Conservation (phyloP, 2,329 filamentous ascomycete species). For the Alternaria ventricosa region DNA sequence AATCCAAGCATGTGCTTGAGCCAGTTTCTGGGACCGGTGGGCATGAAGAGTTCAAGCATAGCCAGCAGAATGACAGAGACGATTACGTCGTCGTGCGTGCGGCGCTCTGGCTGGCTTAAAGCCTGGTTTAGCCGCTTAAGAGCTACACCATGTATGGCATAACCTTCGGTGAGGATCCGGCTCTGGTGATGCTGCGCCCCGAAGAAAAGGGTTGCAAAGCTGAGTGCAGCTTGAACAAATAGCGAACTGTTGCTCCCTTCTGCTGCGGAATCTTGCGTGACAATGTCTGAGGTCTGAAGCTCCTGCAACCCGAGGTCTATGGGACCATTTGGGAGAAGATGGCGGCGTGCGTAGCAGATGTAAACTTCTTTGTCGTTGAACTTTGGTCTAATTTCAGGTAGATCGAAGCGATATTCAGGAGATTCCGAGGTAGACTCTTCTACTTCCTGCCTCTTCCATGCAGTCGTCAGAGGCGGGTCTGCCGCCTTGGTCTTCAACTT, state of each 20-base stretch:
- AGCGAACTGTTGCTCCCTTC: conserved; percentile 10
- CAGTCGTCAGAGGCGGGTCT: neutral
- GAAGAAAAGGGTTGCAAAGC: conserved; percentile 36
- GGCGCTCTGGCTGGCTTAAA: conserved; percentile 27
- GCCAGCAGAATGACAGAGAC: conserved; percentile 32
- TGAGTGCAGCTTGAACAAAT: conserved; percentile 28
- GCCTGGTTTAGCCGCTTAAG: conserved; percentile 33
- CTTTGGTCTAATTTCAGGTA: neutral
- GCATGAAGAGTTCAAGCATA: conserved; percentile 35
- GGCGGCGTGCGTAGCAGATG: conserved; percentile 31
- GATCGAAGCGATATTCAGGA: neutral
- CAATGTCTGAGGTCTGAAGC: conserved; percentile 23
- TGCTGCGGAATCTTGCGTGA: neutral
- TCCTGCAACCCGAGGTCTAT: conserved; percentile 30
- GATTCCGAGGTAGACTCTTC: neutral
- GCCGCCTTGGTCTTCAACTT: neutral
- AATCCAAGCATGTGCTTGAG: conserved; percentile 39
- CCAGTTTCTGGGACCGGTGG: conserved; percentile 30
- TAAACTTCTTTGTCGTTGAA: conserved; percentile 30
- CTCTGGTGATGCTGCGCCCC: conserved; percentile 27
- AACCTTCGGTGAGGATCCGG: conserved; percentile 25
- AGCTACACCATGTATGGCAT: conserved; percentile 29
- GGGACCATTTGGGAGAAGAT: conserved; percentile 28
- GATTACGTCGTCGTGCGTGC: conserved; percentile 32
- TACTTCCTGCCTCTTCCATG: neutral